Evolutionary conservation across 2,329 filamentous ascomycete species (phyloP), one percentile per base, ranked within the genome.

Genomic region (Cladosporium sp.): DNA sequence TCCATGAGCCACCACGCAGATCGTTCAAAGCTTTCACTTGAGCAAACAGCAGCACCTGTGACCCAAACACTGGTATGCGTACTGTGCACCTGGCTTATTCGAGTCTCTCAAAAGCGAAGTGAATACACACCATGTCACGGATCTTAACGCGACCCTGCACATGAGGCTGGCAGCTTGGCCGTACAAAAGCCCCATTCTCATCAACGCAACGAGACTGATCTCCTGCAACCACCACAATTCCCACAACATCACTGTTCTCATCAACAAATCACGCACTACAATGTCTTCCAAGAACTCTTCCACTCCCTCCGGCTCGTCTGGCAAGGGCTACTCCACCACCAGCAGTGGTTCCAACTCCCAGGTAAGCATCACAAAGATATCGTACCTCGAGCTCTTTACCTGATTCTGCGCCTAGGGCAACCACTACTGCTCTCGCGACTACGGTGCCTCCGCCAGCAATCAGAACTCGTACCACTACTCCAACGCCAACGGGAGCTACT

Each of bases 401-500:
- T 14, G 9, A 16, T 9, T 41, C 16, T 4, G 1, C 8, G 9
- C 18, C 19, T 5, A 86, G 83, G 84, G 84, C 57, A 87, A 87
- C 69, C 79, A 82, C 71, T 87, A 82, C 63, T 85, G 82, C 68
- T 68, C 77, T 42, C 82, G 84, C 33, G 80, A 84, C 69, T 85
- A 86, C 59, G 81, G 81, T 56, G 75, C 73, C 57, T 61, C 68
- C 46, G 80, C 77, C 7, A 58, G 74, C 46, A 82, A 83, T 66
- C 68, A 70, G 31, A 85, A 85, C 70, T 70, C 74, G 6, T 85
- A 84, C 66, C 83, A 87, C 65, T 87, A 86, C 66, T 85, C 81
- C 49, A 87, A 87, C 73, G 64, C 54, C 78, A 81, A 64, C 58
- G 75, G 34, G 19, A 80, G 77, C 1, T 88, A 88, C 75, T 87